Evolutionary conservation across 495 filamentous ascomycete genomes (phyloP), one percentile per base, ranked within the genome.

Genomic region (Neurospora sublineolata): DNA sequence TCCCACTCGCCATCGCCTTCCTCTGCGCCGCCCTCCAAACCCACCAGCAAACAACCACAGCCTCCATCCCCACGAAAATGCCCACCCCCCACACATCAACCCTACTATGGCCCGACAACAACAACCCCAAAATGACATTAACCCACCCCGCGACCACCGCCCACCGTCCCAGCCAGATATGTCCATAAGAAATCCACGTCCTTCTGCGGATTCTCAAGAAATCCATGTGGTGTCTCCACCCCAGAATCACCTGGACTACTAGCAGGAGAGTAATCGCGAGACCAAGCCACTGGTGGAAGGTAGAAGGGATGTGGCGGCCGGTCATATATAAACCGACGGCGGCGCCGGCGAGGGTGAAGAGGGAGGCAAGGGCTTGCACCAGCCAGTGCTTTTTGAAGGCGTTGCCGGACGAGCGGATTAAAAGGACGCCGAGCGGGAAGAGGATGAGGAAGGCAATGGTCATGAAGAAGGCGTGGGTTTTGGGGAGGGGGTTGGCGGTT

Each of bases 171-270:
- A 80, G 71, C 76, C 72, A 76, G 30, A 78, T 72, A 38, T 78
- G 77, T 40, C 20, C 74, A 60, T 73, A 27, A 7, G 78, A 77
- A 5, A 80, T 72, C 78, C 76, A 78, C 12, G 76, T 80, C 46
- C 76, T 40, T 39, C 75, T 58, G 14, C 71, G 68, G 3, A 78
- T 68, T 46, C 71, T 67, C 38, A 79, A 3, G 52, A 79, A 80
- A 30, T 52, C 72, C 33, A 77, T 41, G 60, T 80, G 78, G 30
- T 80, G 78, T 46, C 78, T 71, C 78, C 78, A 80, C 8, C 78
- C 78, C 23, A 80, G 60, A 2, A 80, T 36, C 12, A 37, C 70
- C 73, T 80, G 78, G 7, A 75, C 40, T 0, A 44, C 46, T 1
- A 79, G 41, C 33, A 68, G 27, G 1, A 72, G 3, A 1, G 71